phyloP scores from a whole-genome alignment of 495 filamentous ascomycete genomes.

The Filosporella fistucella region DNA sequence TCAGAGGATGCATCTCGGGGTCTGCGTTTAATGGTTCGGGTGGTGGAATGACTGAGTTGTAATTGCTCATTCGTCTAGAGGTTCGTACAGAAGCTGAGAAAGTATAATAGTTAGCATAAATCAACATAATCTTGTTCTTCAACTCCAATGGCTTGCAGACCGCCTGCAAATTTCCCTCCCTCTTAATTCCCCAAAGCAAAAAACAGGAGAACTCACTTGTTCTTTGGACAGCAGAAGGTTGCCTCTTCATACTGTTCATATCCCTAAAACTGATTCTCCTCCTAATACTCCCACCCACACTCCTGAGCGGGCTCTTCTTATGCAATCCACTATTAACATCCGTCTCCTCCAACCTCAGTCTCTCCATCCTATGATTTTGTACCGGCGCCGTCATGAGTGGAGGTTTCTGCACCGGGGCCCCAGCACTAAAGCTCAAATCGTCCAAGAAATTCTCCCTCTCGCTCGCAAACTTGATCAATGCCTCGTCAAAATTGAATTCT shows the following conservation, averaged over 20 bases:
- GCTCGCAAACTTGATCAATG: slow-evolving; percentile 87
- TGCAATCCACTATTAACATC: slow-evolving; percentile 38
- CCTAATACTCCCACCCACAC: slow-evolving; percentile 69
- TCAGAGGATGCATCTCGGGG: slow-evolving; percentile 93
- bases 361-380: slow-evolving; percentile 55
- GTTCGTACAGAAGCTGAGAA: slow-evolving; percentile 78
- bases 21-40: slow-evolving; percentile 85
- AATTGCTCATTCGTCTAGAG: slow-evolving; percentile 86
- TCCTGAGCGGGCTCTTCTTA: slow-evolving; percentile 45
- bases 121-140: background rate
- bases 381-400: slow-evolving; percentile 54
- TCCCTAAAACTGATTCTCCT: slow-evolving; percentile 85
- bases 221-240: slow-evolving; percentile 66
- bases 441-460: slow-evolving; percentile 92
- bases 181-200: background rate
- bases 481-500: slow-evolving; percentile 89
- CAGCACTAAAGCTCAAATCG: slow-evolving; percentile 85
- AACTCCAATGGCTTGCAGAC: background rate
- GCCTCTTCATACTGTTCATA: slow-evolving; percentile 91
- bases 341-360: slow-evolving; percentile 72
- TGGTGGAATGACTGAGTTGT: slow-evolving; percentile 94
- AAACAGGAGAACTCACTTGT: slow-evolving; percentile 56
- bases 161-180: background rate
- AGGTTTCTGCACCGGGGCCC: slow-evolving; percentile 66
- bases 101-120: slow-evolving; percentile 9